Conservation (phyloP, 139 green algal species). For the Spirogloea muscicola region DNA sequence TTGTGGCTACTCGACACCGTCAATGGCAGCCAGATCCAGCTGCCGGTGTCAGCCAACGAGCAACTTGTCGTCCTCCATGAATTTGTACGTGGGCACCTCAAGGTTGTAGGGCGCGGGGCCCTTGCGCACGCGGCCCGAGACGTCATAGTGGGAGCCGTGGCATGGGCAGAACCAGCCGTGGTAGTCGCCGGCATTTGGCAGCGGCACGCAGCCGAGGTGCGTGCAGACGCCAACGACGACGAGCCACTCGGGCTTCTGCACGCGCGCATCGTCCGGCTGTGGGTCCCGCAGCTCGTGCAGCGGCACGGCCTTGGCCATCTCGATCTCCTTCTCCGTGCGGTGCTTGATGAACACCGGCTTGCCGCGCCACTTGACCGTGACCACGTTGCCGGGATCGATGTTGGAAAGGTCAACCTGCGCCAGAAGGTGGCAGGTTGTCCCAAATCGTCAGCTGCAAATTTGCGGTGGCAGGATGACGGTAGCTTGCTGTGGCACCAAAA, state of each 20-base stretch:
- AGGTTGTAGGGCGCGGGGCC: slow-evolving; percentile 96
- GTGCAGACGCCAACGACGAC: slow-evolving; percentile 98
- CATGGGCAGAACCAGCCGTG: slow-evolving; percentile 95
- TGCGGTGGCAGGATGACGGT: too few species aligned
- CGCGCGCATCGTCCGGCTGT: slow-evolving; percentile 53
- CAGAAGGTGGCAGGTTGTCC: too few species aligned
- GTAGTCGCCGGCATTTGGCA: slow-evolving; percentile 96
- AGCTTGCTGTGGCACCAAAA: too few species aligned
- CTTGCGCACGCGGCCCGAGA: slow-evolving; percentile 88
- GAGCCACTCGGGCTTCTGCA: slow-evolving; percentile 78
- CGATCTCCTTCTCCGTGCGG: slow-evolving; percentile 79
- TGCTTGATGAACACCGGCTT: slow-evolving; percentile 98
- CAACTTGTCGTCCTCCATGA: slow-evolving; percentile 68
- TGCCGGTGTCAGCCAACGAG: slow-evolving; percentile 72
- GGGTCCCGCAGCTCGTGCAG: slow-evolving; percentile 83
- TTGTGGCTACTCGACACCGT: too few species aligned
- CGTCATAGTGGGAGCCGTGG: slow-evolving; percentile 95
- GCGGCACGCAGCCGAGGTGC: slow-evolving; percentile 96
- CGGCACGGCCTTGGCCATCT: slow-evolving; percentile 63
- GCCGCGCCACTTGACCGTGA: slow-evolving; percentile 98
- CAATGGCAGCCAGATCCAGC: too few species aligned
- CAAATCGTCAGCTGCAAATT: too few species aligned
- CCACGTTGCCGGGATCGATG: slow-evolving; percentile 80
- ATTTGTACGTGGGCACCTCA: slow-evolving; percentile 86
- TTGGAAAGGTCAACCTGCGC: slow-evolving; percentile 82